Conservation (phyloP, 352 stramenopile species). For the Phytophthora cactorum region DNA sequence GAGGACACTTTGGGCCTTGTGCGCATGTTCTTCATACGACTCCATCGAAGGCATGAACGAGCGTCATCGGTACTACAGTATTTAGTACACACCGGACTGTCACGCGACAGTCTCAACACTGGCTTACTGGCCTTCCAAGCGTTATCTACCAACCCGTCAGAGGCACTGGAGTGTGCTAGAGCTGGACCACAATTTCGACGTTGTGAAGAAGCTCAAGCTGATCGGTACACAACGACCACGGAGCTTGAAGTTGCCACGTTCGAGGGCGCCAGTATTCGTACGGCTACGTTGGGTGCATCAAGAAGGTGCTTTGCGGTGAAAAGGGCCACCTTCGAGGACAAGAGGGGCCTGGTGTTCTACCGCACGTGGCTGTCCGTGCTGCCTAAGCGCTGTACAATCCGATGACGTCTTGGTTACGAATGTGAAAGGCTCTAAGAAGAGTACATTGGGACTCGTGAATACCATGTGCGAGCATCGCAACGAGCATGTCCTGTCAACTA, state of each 20-base stretch:
- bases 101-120: conserved; percentile 98
- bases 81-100: conserved; percentile 99
- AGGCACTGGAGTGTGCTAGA: conserved; percentile 97
- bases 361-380: conserved; percentile 99
- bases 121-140: conserved; percentile 98
- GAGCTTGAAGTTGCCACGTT: conserved; percentile 97
- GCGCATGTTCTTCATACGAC: conserved; percentile 97
- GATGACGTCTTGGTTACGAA: conserved; percentile 87
- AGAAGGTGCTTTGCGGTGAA: conserved; percentile 94
- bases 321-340: conserved; percentile 99
- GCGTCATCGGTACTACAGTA: conserved; percentile 93
- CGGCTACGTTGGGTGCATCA: conserved; percentile 98
- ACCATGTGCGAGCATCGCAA: conserved; percentile 95
- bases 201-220: conserved; percentile 99
- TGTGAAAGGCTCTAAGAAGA: conserved; percentile 59
- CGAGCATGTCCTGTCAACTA: conserved; percentile 98
- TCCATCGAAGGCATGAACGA: conserved; percentile 99
- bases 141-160: conserved; percentile 94
- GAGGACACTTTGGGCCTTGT: conserved; percentile 96
- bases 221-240: conserved; percentile 98
- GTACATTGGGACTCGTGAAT: conserved; percentile 90
- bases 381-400: conserved; percentile 99
- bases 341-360: conserved; percentile 99
- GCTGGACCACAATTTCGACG: conserved; percentile 96
- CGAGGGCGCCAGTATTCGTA: conserved; percentile 97